Evolutionary conservation across 75 land plant species (phyloP).

Genomic region (Isoetes taiwanensis): DNA sequence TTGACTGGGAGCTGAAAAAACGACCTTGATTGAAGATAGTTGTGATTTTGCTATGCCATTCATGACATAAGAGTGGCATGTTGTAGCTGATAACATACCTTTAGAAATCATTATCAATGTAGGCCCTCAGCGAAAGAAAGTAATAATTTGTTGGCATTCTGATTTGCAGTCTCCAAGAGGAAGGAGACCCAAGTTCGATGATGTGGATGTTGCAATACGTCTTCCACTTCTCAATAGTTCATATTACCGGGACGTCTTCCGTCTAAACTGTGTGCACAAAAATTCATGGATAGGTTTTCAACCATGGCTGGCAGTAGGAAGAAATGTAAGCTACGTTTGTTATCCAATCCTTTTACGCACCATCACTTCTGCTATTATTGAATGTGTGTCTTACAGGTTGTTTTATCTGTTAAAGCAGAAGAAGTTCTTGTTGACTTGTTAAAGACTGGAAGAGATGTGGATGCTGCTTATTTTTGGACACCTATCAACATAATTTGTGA

Average conservation of each 20-base stretch:
- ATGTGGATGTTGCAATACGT: constrained; percentile 75
- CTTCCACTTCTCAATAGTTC: constrained; percentile 59
- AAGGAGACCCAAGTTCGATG: constrained; percentile 63
- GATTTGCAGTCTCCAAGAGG: constrained; percentile 49
- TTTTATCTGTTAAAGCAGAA: constrained; percentile 56
- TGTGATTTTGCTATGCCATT: no score
- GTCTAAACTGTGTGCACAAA: constrained; percentile 67
- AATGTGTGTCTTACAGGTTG: no score
- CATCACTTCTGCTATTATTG: no score
- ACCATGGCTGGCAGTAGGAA: constrained; percentile 77
- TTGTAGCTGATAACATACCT: no score
- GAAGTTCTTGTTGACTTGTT: constrained; percentile 33
- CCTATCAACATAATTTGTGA: constrained; percentile 55
- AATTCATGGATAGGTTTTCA: constrained; percentile 98
- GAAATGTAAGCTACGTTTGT: constrained; percentile 29
- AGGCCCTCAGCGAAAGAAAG: neutral
- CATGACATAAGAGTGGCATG: no score
- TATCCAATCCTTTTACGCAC: neutral
- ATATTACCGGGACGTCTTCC: constrained; percentile 67
- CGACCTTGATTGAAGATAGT: no score
- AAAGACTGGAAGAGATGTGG: constrained; percentile 42
- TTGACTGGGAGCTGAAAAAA: no score
- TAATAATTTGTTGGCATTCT: neutral
- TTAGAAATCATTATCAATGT: no score
- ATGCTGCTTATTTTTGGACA: constrained; percentile 83